A percentile compares a stretch with the other conserved stretches of the same genome.
Conservation (phyloP, 139 green algal genomes). For the Zygnema cylindricum region DNA sequence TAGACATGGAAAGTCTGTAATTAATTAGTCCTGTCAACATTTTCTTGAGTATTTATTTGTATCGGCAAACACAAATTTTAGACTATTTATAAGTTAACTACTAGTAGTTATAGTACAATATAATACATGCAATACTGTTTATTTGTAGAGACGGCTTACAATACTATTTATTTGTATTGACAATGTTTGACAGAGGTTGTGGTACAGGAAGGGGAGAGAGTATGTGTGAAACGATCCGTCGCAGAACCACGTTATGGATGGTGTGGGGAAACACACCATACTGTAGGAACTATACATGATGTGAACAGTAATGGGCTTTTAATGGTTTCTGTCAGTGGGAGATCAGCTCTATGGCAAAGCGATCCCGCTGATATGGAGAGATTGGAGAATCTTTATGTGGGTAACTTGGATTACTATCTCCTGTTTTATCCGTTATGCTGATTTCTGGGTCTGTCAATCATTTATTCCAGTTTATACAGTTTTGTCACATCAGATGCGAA, state of each 20-base stretch:
- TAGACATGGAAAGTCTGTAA: too few species aligned
- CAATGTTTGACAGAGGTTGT: background rate
- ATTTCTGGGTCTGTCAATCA: too few species aligned
- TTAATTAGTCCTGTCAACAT: too few species aligned
- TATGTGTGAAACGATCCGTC: slow-evolving; percentile 20
- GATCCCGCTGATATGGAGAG: slow-evolving; percentile 43
- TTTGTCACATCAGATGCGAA: too few species aligned
- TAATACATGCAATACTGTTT: too few species aligned
- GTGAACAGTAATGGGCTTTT: slow-evolving; percentile 32
- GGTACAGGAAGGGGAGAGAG: slow-evolving; percentile 6
- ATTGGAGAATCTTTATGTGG: slow-evolving; percentile 14
- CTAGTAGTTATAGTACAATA: too few species aligned
- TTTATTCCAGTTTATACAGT: too few species aligned
- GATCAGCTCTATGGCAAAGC: slow-evolving; percentile 15
- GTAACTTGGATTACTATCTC: background rate
- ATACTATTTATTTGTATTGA: slow-evolving; percentile 1
- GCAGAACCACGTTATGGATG: slow-evolving; percentile 38
- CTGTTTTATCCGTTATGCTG: too few species aligned
- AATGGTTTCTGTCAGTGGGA: slow-evolving; percentile 1
- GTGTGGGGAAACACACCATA: slow-evolving; percentile 33
- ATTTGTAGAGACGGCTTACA: too few species aligned
- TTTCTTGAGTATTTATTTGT: too few species aligned
- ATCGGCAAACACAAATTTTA: too few species aligned
- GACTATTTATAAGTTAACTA: too few species aligned
- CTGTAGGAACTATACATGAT: slow-evolving; percentile 23